Base-by-base conservation (phyloP, 805 yeast species). In the Candida fluviatilis region DNA sequence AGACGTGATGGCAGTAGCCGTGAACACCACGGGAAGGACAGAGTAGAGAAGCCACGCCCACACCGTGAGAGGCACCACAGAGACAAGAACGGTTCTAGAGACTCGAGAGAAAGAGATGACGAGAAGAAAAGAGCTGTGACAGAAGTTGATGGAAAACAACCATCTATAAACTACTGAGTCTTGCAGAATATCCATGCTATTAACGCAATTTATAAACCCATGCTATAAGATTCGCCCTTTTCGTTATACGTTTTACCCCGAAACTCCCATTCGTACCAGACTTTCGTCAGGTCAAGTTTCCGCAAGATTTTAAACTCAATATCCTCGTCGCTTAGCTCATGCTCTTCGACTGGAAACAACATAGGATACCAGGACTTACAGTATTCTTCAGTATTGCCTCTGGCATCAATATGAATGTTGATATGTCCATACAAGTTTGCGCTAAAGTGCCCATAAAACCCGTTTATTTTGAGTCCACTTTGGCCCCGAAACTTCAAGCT, bases 391-490 rank as follows among this genome's bases (percentile, higher is more conserved):
- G 49, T 15, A 4, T 26, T 47, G 2, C 36, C 29, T 3, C 10
- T 16, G 7, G 80, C 79, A 23, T 63, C 58, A 12, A 73, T 80
- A 19, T 83, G 74, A 4, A 85, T 62, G 6, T 54, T 53, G 17
- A 80, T 64, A 34, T 78, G 82, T 1, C 72, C 75, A 54, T 79
- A 85, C n/a, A 89, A 66, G 2, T 60, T 73, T 0, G 93, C 80
- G n/a, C 70, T 71, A 51, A 90, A 90, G 51, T 68, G 80, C 0
- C 96, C 96, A 3, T 78, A 64, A 25, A 89, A 55, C 0, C 91
- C 96, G 55, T 87, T 90, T 2, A 86, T 56, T 14, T 21, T 33
- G 8, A 33, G 18, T 10, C 18, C 18, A 8, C n/a, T 5, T 18
- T 8, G 12, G 39, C 42, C 12, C 43, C 5, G 17, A 19, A 33